Evolutionary conservation across 805 yeast species (phyloP).

Genomic region (Starmerella kuoi): DNA sequence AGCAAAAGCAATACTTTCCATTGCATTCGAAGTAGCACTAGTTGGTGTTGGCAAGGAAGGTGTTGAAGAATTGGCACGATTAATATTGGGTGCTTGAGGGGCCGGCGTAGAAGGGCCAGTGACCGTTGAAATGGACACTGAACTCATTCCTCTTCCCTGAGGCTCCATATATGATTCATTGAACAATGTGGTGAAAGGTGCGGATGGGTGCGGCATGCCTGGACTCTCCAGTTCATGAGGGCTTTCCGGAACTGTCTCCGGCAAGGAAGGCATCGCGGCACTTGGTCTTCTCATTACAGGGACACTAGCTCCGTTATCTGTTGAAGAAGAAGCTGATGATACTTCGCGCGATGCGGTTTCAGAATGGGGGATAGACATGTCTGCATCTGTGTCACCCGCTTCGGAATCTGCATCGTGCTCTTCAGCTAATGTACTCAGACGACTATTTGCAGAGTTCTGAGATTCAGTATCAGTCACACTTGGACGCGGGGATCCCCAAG

Average conservation of each 20-base stretch:
- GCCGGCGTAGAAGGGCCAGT: neutral
- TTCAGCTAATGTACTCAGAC: slow-evolving; percentile 15
- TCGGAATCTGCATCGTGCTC: slow-evolving; percentile 11
- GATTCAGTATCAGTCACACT: slow-evolving; percentile 7
- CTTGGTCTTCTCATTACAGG: no score
- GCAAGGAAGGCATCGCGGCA: neutral
- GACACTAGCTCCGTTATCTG: neutral
- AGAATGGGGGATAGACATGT: neutral
- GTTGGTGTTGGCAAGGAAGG: slow-evolving; percentile 1
- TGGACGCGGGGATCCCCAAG: slow-evolving; percentile 17
- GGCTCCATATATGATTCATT: slow-evolving; percentile 9
- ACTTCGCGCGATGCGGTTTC: neutral
- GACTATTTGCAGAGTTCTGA: slow-evolving; percentile 1
- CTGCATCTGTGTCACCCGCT: slow-evolving; percentile 2
- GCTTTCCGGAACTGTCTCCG: neutral
- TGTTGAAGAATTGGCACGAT: neutral
- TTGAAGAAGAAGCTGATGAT: neutral
- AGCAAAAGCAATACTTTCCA: slow-evolving; percentile 6
- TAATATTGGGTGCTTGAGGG: neutral
- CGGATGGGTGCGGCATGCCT: neutral
- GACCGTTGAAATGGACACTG: neutral
- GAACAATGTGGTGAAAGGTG: neutral
- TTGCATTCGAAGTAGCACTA: neutral
- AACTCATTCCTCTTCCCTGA: no score
- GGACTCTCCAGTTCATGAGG: neutral